phyloP scores from a whole-genome alignment of 2,329 filamentous ascomycete genomes.

The Orbilia quercus region DNA sequence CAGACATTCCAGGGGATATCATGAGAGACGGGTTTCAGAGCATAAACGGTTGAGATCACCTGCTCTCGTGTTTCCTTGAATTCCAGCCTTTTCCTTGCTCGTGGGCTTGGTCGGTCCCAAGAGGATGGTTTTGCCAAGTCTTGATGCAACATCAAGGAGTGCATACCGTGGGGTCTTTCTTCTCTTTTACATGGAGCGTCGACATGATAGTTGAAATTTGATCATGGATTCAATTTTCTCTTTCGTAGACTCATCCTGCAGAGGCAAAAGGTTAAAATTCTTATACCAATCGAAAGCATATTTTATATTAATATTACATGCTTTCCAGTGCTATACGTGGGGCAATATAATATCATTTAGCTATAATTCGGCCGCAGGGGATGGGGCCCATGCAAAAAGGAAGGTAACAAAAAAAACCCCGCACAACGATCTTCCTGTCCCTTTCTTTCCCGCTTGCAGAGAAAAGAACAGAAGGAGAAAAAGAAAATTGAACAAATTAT shows the following conservation, averaged over 20 bases:
- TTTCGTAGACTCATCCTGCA: not conserved
- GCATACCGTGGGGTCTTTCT: constrained; percentile 24
- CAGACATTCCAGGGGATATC: not conserved
- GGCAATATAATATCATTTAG: constrained; percentile 30
- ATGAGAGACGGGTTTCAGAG: constrained; percentile 20
- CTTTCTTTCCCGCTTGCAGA: too few species aligned
- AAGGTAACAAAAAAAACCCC: constrained; percentile 50
- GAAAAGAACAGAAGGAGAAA: too few species aligned
- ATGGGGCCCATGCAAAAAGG: constrained; percentile 30
- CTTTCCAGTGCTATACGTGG: constrained; percentile 25
- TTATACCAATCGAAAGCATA: constrained; percentile 33
- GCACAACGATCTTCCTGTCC: constrained; percentile 13
- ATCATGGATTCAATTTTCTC: too few species aligned
- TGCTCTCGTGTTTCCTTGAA: constrained; percentile 36
- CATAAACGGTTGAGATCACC: constrained; percentile 36
- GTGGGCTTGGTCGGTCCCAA: constrained; percentile 25
- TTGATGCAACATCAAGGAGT: constrained; percentile 43
- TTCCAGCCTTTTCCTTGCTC: constrained; percentile 20
- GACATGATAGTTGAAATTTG: not conserved
- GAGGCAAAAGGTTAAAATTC: constrained; percentile 10
- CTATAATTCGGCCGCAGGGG: constrained; percentile 32
- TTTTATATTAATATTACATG: constrained; percentile 30
- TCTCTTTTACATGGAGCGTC: constrained; percentile 21
- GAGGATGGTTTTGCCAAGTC: constrained; percentile 33
- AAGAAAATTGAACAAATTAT: constrained; percentile 3